phyloP scores from a whole-genome alignment of 2,329 filamentous ascomycete genomes.

The Chrysosporium keratinophilum region DNA sequence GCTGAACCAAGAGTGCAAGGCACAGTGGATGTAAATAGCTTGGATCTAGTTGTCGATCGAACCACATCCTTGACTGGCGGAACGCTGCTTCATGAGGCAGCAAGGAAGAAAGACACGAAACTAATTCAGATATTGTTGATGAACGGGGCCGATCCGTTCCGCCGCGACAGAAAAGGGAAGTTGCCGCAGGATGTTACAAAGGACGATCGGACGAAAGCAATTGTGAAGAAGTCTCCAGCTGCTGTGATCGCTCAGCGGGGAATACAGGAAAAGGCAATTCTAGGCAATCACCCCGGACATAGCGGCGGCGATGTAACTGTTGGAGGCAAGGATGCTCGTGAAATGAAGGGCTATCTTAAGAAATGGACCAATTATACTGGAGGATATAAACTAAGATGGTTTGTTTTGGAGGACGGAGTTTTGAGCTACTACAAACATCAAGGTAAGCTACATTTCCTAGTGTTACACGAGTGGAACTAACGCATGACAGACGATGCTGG shows the following conservation, averaged over 20 bases:
- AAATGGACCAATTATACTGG: slow-evolving; percentile 99
- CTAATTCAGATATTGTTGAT: slow-evolving; percentile 83
- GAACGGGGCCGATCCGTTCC: slow-evolving; percentile 92
- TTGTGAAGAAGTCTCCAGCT: slow-evolving; percentile 88
- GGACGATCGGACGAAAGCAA: slow-evolving; percentile 76
- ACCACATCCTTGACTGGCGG: slow-evolving; percentile 72
- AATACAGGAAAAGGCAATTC: slow-evolving; percentile 92
- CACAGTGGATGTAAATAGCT: slow-evolving; percentile 81
- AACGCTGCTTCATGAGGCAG: slow-evolving; percentile 85
- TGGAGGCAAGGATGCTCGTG: slow-evolving; percentile 74
- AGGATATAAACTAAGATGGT: slow-evolving; percentile 94
- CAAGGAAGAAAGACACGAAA: slow-evolving; percentile 72
- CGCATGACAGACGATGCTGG: slow-evolving; percentile 66
- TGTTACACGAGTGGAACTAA: slow-evolving; percentile 1
- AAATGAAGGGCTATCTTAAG: slow-evolving; percentile 98
- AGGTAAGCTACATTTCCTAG: slow-evolving; percentile 31
- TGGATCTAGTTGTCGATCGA: slow-evolving; percentile 75
- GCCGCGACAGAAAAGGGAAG: slow-evolving; percentile 87
- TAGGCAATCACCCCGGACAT: slow-evolving; percentile 58
- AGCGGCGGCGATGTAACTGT: slow-evolving; percentile 44
- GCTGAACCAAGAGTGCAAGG: slow-evolving; percentile 79
- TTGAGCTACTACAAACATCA: slow-evolving; percentile 99
- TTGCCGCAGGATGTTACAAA: slow-evolving; percentile 93
- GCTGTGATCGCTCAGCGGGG: slow-evolving; percentile 88
- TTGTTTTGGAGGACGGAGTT: slow-evolving; percentile 93